Conservation (phyloP, 768 basidiomycete species). For the Hericium erinaceus region DNA sequence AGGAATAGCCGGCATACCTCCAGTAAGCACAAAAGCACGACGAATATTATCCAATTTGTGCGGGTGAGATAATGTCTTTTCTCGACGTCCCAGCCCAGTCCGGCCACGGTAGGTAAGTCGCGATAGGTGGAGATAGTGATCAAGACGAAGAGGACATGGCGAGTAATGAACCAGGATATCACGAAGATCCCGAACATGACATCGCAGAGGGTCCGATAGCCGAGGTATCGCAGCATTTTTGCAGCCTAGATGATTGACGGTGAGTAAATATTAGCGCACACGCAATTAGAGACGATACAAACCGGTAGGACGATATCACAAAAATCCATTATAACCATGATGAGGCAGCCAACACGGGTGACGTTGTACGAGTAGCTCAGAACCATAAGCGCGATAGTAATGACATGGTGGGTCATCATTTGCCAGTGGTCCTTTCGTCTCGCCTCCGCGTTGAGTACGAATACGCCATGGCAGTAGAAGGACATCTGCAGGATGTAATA, state of each 20-base stretch:
- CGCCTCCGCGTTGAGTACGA: conserved; percentile 90
- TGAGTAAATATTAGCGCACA: not conserved
- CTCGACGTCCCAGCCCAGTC: conserved; percentile 50
- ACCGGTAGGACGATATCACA: conserved; percentile 91
- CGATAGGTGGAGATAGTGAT: conserved; percentile 54
- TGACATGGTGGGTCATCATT: conserved; percentile 94
- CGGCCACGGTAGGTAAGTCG: conserved; percentile 41
- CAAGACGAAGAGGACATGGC: conserved; percentile 73
- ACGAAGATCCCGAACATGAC: conserved; percentile 73
- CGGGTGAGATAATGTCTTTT: conserved; percentile 47
- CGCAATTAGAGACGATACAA: conserved; percentile 25
- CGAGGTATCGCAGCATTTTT: conserved; percentile 91
- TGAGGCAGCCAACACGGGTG: conserved; percentile 82
- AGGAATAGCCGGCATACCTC: conserved; percentile 37
- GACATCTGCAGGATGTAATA: conserved; percentile 83
- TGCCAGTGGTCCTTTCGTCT: conserved; percentile 88
- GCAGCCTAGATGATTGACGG: conserved; percentile 46
- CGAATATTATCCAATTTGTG: conserved; percentile 38
- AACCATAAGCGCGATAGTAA: conserved; percentile 73
- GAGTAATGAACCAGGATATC: conserved; percentile 83
- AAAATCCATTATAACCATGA: conserved; percentile 90
- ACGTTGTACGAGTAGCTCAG: conserved; percentile 75
- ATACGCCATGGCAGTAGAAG: conserved; percentile 86
- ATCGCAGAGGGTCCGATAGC: conserved; percentile 55
- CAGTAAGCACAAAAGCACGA: conserved; percentile 42